Percentiles rank a stretch among this genome's conserved stretches.
Evolutionary conservation across 2,329 filamentous ascomycete species (phyloP).

Genomic region (Pseudocercospora musae): DNA sequence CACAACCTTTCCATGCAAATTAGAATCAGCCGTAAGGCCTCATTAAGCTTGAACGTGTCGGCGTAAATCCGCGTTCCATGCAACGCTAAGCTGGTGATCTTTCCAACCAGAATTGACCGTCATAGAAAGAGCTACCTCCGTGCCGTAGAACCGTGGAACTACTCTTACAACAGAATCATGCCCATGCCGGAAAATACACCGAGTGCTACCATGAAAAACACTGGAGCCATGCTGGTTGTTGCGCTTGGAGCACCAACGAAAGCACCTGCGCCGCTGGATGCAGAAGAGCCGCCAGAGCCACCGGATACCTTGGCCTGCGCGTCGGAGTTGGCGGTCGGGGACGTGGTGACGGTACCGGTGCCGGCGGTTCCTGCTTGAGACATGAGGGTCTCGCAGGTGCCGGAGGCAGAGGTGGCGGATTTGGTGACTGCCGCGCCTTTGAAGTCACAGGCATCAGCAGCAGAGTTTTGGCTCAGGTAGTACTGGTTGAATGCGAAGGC

Average conservation of each 20-base stretch:
- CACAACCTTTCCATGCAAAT: not conserved
- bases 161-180: slow-evolving; percentile 34
- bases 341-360: slow-evolving; percentile 53
- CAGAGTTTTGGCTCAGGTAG: slow-evolving; percentile 57
- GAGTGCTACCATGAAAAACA: slow-evolving; percentile 26
- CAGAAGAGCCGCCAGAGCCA: not conserved
- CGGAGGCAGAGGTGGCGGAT: slow-evolving; percentile 45
- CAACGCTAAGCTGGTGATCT: not conserved
- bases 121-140: not conserved
- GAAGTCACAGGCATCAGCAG: slow-evolving; percentile 65
- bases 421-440: slow-evolving; percentile 61
- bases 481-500: slow-evolving; percentile 72
- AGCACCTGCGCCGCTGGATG: slow-evolving; percentile 25
- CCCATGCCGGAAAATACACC: slow-evolving; percentile 31
- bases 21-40: not conserved
- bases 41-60: slow-evolving; percentile 4
- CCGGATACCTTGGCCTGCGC: slow-evolving; percentile 20
- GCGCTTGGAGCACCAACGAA: slow-evolving; percentile 20
- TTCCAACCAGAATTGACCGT: not conserved
- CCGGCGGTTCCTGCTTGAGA: slow-evolving; percentile 61
- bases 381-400: slow-evolving; percentile 58
- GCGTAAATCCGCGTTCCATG: not conserved
- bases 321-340: slow-evolving; percentile 42
- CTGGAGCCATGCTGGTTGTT: slow-evolving; percentile 25
- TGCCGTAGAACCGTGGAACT: slow-evolving; percentile 1